These are phyloP conservation scores for Leucogyrophana mollusca DNA, from an alignment of 768 basidiomycete genomes.

Conservation along the genomic window DNA sequence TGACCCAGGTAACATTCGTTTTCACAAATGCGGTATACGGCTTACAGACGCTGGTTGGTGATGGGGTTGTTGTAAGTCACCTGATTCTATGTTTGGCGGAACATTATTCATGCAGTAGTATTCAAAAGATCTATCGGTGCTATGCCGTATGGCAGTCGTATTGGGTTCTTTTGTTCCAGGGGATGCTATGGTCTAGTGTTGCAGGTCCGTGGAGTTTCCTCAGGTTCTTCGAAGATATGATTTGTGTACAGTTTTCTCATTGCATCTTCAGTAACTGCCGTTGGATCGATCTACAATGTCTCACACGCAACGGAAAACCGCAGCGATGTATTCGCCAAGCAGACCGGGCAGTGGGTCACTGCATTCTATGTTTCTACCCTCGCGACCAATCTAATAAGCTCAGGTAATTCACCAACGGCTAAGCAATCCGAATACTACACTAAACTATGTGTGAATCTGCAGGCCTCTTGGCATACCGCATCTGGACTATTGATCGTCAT, in stretches of 20 bases:
- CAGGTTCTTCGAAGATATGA: not conserved
- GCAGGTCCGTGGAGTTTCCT: not conserved
- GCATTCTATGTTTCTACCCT: constrained; percentile 19
- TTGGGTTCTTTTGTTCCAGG: not conserved
- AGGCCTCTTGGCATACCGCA: constrained; percentile 17
- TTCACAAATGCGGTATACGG: constrained; percentile 10
- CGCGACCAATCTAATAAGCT: constrained; percentile 19
- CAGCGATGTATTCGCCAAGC: not conserved
- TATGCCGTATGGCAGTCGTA: constrained; percentile 7
- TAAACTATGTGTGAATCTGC: not conserved
- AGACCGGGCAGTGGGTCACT: constrained; percentile 8
- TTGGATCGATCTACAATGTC: constrained; percentile 7
- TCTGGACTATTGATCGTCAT: constrained; percentile 10
- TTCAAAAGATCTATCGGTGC: constrained; percentile 7
- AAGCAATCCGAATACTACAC: not conserved
- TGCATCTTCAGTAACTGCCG: not conserved
- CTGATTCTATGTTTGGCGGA: not conserved
- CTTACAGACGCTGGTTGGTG: constrained; percentile 11
- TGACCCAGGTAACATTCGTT: constrained; percentile 2
- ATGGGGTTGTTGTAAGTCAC: constrained; percentile 13
- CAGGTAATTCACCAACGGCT: constrained; percentile 6
- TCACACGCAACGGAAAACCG: not conserved
- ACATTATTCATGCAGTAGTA: constrained; percentile 1
- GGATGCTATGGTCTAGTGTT: not conserved
- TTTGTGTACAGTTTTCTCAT: not conserved